Conservation (phyloP, 164 flowering plant genomes). For the Saururus chinensis region DNA sequence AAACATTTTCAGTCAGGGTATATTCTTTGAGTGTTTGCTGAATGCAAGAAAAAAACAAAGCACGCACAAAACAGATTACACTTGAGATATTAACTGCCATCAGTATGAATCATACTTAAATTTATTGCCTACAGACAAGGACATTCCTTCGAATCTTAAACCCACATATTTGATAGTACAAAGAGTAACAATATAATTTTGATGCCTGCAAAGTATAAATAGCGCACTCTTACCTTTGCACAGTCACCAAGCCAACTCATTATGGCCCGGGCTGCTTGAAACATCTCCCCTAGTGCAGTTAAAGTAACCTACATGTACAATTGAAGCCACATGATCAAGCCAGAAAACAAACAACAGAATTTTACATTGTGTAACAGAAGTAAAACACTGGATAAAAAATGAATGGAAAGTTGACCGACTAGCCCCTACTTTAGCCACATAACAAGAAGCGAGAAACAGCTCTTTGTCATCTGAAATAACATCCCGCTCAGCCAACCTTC, state of each 20-base stretch:
- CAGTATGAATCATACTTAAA: not conserved
- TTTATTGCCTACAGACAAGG: not conserved
- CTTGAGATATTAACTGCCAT: no score
- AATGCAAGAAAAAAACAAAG: no score
- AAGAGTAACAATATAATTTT: no score
- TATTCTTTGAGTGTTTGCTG: not conserved
- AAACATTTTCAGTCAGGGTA: not conserved
- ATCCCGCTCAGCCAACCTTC: conserved; percentile 72
- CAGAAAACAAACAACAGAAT: no score
- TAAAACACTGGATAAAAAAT: no score
- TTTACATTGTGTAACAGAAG: no score
- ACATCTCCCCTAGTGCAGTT: conserved; percentile 90
- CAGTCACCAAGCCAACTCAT: conserved; percentile 90
- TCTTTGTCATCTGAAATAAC: conserved; percentile 46
- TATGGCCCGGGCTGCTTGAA: conserved; percentile 88
- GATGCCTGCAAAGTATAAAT: not conserved
- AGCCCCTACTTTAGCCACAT: conserved; percentile 71
- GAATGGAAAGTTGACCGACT: not conserved
- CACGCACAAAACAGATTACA: no score
- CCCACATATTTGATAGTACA: no score
- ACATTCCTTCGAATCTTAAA: not conserved
- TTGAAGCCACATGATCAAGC: no score
- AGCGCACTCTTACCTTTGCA: conserved; percentile 22
- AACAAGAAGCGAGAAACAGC: conserved; percentile 68
- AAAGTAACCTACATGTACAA: conserved; percentile 53